Evolutionary conservation across 495 filamentous ascomycete species (phyloP).

Genomic region (Jackrogersella multiformis): DNA sequence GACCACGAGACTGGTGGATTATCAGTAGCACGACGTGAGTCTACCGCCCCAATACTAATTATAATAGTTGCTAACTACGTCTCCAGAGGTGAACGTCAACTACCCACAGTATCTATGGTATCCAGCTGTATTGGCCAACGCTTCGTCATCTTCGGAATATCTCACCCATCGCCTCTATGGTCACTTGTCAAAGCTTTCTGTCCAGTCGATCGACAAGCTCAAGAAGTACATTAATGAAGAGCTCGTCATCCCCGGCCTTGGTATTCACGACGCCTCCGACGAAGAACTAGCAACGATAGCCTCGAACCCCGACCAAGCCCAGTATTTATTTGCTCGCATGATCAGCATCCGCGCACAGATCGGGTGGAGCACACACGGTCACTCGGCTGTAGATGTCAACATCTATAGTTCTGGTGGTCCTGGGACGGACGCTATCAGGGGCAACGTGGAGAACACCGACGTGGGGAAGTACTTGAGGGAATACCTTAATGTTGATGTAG

Average conservation of each 20-base stretch:
- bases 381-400: slow-evolving; percentile 91
- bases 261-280: slow-evolving; percentile 76
- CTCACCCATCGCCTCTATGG: slow-evolving; percentile 66
- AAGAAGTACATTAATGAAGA: slow-evolving; percentile 66
- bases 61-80: slow-evolving; percentile 28
- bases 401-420: slow-evolving; percentile 75
- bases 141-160: slow-evolving; percentile 78
- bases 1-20: slow-evolving; percentile 97
- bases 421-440: slow-evolving; percentile 63
- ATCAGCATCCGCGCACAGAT: slow-evolving; percentile 86
- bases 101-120: slow-evolving; percentile 81
- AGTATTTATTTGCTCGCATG: slow-evolving; percentile 80
- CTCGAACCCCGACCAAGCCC: slow-evolving; percentile 58
- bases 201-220: slow-evolving; percentile 51
- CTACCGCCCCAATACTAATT: neutral
- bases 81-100: slow-evolving; percentile 47
- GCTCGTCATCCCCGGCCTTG: slow-evolving; percentile 72
- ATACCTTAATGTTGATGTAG: slow-evolving; percentile 83
- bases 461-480: slow-evolving; percentile 80
- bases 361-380: slow-evolving; percentile 92
- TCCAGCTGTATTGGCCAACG: slow-evolving; percentile 81
- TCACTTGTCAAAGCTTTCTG: slow-evolving; percentile 56
- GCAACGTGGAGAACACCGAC: slow-evolving; percentile 96
- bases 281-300: slow-evolving; percentile 75
- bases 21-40: slow-evolving; percentile 76